Evolutionary conservation across 177 flowering plant genomes (phyloP).

Genomic region (Tripterygium wilfordii): DNA sequence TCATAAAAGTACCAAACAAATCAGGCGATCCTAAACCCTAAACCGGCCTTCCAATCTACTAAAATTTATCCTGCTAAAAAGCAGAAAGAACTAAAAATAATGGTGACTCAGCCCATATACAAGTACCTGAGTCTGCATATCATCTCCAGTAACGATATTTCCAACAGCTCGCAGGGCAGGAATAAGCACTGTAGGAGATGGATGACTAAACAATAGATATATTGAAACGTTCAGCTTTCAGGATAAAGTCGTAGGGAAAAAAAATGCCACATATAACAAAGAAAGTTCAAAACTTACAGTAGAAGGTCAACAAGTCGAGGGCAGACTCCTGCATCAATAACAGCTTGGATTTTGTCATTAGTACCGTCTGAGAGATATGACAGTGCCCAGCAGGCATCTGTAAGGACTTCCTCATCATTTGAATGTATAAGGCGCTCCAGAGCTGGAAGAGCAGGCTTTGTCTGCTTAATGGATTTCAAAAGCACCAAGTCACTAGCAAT

Average conservation of each 20-base stretch:
- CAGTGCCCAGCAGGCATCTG: conserved; percentile 86
- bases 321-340: conserved; percentile 75
- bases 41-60: no score
- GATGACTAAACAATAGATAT: conserved; percentile 46
- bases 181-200: conserved; percentile 70
- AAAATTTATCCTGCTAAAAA: no score
- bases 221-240: no score
- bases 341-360: conserved; percentile 82
- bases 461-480: conserved; percentile 26
- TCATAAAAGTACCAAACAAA: no score
- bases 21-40: no score
- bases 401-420: conserved; percentile 71
- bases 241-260: no score
- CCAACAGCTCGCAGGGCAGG: conserved; percentile 85
- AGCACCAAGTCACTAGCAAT: no score
- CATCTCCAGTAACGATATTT: conserved; percentile 85
- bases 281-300: conserved; percentile 31
- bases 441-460: conserved; percentile 67
- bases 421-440: conserved; percentile 68
- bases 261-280: background rate
- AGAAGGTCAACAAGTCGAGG: conserved; percentile 70
- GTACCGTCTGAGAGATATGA: conserved; percentile 83
- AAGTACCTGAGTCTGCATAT: conserved; percentile 75
- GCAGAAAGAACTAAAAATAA: no score
- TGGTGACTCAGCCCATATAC: no score